phyloP scores from a whole-genome alignment of 305 asterid species.

The Vinca major region DNA sequence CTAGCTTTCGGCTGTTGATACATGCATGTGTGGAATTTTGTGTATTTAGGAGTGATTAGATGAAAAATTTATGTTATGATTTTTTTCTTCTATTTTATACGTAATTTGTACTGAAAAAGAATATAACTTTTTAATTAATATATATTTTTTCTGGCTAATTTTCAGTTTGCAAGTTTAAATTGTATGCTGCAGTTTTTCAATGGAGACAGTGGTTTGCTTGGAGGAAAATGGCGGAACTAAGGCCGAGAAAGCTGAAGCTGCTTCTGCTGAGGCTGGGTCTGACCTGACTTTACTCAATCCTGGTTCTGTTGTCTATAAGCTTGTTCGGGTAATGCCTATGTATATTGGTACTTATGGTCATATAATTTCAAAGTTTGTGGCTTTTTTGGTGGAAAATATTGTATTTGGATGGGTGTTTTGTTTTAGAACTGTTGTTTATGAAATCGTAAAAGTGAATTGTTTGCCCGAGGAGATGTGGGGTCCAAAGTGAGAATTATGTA shows the following conservation, averaged over 20 bases:
- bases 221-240: slow-evolving; percentile 34
- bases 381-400: not conserved
- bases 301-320: slow-evolving; percentile 74
- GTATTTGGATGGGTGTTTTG: not conserved
- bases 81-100: not conserved
- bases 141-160: not conserved
- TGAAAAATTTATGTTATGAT: not conserved
- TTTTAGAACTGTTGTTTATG: too few relatives aligned
- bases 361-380: not conserved
- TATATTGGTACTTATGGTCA: not conserved
- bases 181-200: slow-evolving; percentile 34
- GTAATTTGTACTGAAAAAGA: not conserved
- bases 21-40: not conserved
- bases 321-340: slow-evolving; percentile 57
- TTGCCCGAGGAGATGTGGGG: too few relatives aligned
- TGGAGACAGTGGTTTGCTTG: slow-evolving; percentile 47
- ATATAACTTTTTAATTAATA: too few relatives aligned
- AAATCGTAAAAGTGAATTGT: too few relatives aligned
- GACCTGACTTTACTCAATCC: slow-evolving; percentile 17
- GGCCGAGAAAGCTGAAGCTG: slow-evolving; percentile 24
- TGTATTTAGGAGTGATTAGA: not conserved
- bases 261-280: slow-evolving; percentile 8
- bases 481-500: too few relatives aligned
- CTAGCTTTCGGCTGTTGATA: not conserved
- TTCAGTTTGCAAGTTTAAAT: slow-evolving; percentile 38